Percentiles rank a stretch among this genome's conserved stretches.
Evolutionary conservation across 2,329 filamentous ascomycete species (phyloP).

Genomic region (Colletotrichum musae): DNA sequence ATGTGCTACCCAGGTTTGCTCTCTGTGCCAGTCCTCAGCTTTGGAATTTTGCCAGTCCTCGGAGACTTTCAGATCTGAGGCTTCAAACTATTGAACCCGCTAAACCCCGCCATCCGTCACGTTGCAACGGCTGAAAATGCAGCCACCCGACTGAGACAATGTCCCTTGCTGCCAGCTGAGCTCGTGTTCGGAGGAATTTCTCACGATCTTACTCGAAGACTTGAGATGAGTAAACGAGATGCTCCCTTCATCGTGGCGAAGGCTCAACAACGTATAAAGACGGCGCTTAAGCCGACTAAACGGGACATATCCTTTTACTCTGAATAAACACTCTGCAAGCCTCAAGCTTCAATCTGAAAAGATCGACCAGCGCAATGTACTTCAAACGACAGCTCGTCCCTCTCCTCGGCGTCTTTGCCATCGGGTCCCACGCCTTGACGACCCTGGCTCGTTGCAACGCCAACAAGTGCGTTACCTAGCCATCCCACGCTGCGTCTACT

Average conservation of each 20-base stretch:
- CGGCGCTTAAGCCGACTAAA: background rate
- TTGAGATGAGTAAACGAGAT: background rate
- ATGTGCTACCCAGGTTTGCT: too few species aligned
- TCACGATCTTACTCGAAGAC: constrained; percentile 41
- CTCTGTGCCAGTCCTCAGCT: too few species aligned
- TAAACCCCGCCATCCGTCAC: background rate
- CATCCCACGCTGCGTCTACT: background rate
- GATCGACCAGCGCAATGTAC: background rate
- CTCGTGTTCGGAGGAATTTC: constrained; percentile 33
- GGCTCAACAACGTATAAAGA: background rate
- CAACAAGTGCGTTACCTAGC: constrained; percentile 7
- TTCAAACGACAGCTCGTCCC: background rate
- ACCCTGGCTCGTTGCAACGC: constrained; percentile 13
- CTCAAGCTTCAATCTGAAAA: background rate
- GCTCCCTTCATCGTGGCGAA: background rate
- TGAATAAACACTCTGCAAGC: background rate
- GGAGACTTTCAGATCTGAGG: too few species aligned
- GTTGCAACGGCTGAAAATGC: constrained; percentile 8
- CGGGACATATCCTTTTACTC: background rate
- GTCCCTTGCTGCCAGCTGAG: constrained; percentile 24
- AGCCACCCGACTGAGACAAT: constrained; percentile 11
- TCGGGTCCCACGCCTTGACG: background rate
- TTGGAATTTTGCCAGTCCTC: too few species aligned
- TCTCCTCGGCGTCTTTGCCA: background rate
- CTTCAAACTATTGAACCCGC: background rate